Conservation (phyloP, 2,329 filamentous ascomycete species). For the Cladosporium sp. region DNA sequence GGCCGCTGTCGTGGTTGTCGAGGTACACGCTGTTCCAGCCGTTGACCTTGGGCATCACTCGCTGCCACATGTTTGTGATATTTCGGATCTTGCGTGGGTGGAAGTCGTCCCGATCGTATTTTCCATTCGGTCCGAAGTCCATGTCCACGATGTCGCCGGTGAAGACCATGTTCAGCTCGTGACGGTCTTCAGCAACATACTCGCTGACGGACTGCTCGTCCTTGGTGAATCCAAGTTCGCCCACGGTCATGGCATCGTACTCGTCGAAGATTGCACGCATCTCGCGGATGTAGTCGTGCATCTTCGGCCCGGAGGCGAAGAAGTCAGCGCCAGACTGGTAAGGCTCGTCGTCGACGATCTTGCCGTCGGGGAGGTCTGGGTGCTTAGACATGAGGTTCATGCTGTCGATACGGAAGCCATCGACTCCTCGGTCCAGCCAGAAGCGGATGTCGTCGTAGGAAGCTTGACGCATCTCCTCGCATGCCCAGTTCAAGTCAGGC, state of each 20-base stretch:
- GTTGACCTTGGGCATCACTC: constrained; percentile 57
- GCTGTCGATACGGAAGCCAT: constrained; percentile 42
- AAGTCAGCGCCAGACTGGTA: constrained; percentile 24
- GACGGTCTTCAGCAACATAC: constrained; percentile 53
- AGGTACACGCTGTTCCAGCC: constrained; percentile 65
- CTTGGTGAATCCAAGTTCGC: constrained; percentile 50
- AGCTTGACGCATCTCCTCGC: constrained; percentile 64
- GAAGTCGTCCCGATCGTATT: constrained; percentile 53
- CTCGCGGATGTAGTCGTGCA: constrained; percentile 50
- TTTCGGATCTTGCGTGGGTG: constrained; percentile 47
- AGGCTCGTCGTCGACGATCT: constrained; percentile 19
- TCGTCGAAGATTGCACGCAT: constrained; percentile 46
- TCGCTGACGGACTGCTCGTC: constrained; percentile 51
- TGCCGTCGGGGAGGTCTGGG: constrained; percentile 25
- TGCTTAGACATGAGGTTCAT: constrained; percentile 29
- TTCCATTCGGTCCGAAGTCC: constrained; percentile 48
- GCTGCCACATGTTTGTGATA: constrained; percentile 59
- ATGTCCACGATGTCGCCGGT: constrained; percentile 65
- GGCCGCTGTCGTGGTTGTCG: constrained; percentile 65
- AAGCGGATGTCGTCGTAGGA: constrained; percentile 66
- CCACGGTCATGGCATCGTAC: constrained; percentile 52
- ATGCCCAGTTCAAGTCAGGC: constrained; percentile 86
- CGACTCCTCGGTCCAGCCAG: constrained; percentile 72
- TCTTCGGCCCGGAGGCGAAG: constrained; percentile 37
- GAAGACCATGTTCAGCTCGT: constrained; percentile 69